Conservation (phyloP, 257 asterid genomes). For the Henckelia pumila region DNA sequence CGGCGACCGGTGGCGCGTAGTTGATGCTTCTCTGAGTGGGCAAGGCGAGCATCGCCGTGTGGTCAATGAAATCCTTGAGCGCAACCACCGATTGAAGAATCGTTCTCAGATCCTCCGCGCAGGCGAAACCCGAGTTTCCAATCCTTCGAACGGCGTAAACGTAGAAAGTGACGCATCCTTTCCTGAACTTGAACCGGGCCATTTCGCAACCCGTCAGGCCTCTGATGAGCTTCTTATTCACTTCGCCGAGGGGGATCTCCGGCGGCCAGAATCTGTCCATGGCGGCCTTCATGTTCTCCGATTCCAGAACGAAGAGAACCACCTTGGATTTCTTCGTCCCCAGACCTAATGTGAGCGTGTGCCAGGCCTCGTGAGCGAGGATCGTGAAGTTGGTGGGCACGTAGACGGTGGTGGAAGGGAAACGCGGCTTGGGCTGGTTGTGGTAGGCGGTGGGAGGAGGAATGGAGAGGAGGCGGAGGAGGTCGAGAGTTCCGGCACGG, state of each 20-base stretch:
- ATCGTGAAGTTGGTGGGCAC: constrained; percentile 94
- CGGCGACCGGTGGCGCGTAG: constrained; percentile 58
- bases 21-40: constrained; percentile 79
- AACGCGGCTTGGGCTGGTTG: constrained; percentile 23
- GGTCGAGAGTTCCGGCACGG: constrained; percentile 69
- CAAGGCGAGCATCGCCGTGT: constrained; percentile 97
- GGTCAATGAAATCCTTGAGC: constrained; percentile 90
- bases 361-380: constrained; percentile 98
- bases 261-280: constrained; percentile 70
- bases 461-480: constrained; percentile 74
- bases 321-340: constrained; percentile 93
- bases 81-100: constrained; percentile 73
- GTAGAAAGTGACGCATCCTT: constrained; percentile 87
- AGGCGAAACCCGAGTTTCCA: constrained; percentile 55
- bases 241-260: constrained; percentile 94
- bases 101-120: constrained; percentile 72
- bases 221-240: constrained; percentile 68
- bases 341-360: constrained; percentile 83
- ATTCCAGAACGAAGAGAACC: constrained; percentile 74
- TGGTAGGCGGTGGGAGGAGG: constrained; percentile 41
- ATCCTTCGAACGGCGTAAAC: constrained; percentile 76
- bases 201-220: constrained; percentile 67
- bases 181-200: constrained; percentile 89
- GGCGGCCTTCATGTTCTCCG: constrained; percentile 58
- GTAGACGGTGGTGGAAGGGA: constrained; percentile 75